phyloP scores from a whole-genome alignment of 73 alveolate genomes.

The Urostyla sp. region DNA sequence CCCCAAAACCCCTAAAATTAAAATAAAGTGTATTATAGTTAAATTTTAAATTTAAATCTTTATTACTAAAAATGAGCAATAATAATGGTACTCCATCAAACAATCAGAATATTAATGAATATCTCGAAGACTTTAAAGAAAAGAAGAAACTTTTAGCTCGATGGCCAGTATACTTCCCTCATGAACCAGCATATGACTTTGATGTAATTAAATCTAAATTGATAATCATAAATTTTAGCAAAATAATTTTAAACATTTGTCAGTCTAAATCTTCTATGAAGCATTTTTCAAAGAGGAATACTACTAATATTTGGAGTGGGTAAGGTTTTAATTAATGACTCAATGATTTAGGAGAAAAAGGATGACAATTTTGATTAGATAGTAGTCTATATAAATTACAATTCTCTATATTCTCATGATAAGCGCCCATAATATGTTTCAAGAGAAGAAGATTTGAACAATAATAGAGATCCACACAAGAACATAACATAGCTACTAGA shows the following conservation, averaged over 20 bases:
- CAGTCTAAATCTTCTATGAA: conserved; percentile 58
- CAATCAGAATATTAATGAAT: not conserved
- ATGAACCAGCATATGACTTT: conserved; percentile 29
- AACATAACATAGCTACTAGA: conserved; percentile 58
- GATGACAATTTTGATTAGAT: conserved; percentile 47
- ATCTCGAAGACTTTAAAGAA: conserved; percentile 28
- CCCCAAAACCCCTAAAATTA: too few relatives aligned
- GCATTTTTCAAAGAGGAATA: conserved; percentile 50
- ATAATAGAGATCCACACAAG: too few relatives aligned
- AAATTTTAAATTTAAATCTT: not conserved
- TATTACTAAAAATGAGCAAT: not conserved
- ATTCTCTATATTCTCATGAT: conserved; percentile 19
- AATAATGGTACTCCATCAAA: conserved; percentile 1
- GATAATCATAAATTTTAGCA: not conserved
- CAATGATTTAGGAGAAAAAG: conserved; percentile 27
- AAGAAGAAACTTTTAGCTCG: conserved; percentile 37
- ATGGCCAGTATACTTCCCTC: conserved; percentile 66
- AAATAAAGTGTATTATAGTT: not conserved
- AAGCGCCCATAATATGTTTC: too few relatives aligned
- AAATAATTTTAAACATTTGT: conserved; percentile 61
- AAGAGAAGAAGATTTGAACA: too few relatives aligned
- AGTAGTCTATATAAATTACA: conserved; percentile 31
- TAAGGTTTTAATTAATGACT: not conserved
- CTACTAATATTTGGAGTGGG: conserved; percentile 54
- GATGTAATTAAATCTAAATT: conserved; percentile 40